Percentiles rank a stretch among this genome's conserved stretches.
phyloP scores from a whole-genome alignment of 2,329 filamentous ascomycete species.

The Pseudocercospora eumusae region DNA sequence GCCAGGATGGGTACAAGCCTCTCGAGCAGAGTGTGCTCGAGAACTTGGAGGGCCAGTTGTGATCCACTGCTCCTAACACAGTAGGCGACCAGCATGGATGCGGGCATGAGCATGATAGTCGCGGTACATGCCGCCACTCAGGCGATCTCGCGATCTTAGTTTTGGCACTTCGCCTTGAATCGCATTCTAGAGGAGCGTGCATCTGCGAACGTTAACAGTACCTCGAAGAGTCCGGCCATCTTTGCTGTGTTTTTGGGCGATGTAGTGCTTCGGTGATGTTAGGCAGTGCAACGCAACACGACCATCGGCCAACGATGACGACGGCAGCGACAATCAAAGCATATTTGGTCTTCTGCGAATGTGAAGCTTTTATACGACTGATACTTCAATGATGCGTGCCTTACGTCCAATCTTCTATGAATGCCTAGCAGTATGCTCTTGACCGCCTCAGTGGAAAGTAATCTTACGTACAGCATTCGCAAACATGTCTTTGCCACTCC shows the following conservation, averaged over 20 bases:
- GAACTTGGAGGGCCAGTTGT: conserved; percentile 28
- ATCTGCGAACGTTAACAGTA: no score
- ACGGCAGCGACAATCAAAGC: not conserved
- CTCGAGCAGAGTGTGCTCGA: conserved; percentile 34
- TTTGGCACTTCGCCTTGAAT: not conserved
- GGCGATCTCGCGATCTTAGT: not conserved
- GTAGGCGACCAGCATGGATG: no score
- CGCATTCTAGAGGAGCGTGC: not conserved
- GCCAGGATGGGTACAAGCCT: conserved; percentile 31
- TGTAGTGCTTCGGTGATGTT: not conserved
- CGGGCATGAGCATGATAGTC: not conserved
- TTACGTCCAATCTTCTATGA: not conserved
- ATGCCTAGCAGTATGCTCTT: not conserved
- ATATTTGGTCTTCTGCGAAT: not conserved
- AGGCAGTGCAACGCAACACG: not conserved
- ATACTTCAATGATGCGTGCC: not conserved
- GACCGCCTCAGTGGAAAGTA: not conserved
- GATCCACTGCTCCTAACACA: not conserved
- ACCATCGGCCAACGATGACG: not conserved
- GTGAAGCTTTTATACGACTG: not conserved
- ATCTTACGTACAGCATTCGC: not conserved
- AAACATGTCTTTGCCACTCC: not conserved
- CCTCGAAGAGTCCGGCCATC: no score
- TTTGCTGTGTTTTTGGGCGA: no score
- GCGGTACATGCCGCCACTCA: not conserved